Evolutionary conservation across 2,329 filamentous ascomycete species (phyloP).

Genomic region (Pseudocercospora cruenta): DNA sequence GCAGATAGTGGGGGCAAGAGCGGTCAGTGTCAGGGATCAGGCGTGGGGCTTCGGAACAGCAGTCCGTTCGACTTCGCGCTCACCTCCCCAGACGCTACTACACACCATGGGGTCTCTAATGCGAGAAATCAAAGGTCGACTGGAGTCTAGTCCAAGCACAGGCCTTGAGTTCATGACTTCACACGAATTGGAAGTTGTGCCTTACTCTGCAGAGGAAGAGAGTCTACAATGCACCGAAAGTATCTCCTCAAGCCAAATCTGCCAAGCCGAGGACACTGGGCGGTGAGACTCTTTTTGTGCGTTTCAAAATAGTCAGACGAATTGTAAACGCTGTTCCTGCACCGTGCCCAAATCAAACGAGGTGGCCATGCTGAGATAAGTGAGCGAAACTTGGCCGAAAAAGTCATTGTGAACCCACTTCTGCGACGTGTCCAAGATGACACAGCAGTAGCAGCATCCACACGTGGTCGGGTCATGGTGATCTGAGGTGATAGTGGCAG

Average conservation of each 20-base stretch:
- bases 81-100: background rate
- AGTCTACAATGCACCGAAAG: background rate
- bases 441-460: background rate
- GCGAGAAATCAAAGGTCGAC: background rate
- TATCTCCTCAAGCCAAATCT: background rate
- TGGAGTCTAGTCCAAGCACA: constrained; percentile 4
- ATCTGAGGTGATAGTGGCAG: background rate
- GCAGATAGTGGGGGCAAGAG: background rate
- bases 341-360: background rate
- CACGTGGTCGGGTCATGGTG: constrained; percentile 4
- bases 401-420: background rate
- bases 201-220: background rate
- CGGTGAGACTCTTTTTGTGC: constrained; percentile 6
- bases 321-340: background rate
- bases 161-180: constrained; percentile 1
- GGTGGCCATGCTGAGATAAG: background rate
- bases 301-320: constrained; percentile 1
- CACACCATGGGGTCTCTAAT: background rate
- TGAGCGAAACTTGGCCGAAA: background rate
- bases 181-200: constrained; percentile 15
- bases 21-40: background rate
- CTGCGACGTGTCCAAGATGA: constrained; percentile 2
- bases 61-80: constrained; percentile 5
- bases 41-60: background rate
- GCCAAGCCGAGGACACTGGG: background rate